A percentile compares a stretch with the other conserved stretches of the same genome.
Conservation (phyloP, 768 basidiomycete genomes). For the Leccinum variicolor region DNA sequence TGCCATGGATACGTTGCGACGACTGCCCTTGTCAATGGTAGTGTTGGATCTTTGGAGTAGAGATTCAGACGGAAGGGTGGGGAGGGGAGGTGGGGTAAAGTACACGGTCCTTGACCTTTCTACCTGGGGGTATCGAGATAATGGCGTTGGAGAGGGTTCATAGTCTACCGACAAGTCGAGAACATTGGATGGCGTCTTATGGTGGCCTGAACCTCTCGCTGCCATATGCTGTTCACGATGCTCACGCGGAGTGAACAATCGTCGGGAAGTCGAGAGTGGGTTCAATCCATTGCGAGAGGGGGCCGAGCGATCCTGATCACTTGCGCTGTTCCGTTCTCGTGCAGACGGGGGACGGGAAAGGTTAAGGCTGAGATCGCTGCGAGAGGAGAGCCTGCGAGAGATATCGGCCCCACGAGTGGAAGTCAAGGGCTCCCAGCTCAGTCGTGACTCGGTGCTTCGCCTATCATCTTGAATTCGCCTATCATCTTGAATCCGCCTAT, state of each 20-base stretch:
- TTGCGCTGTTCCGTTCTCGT: slow-evolving; percentile 23
- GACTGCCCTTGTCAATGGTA: slow-evolving; percentile 25
- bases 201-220: slow-evolving; percentile 9
- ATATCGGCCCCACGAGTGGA: slow-evolving; percentile 21
- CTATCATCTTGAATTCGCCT: slow-evolving; percentile 54
- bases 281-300: slow-evolving; percentile 21
- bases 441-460: slow-evolving; percentile 46
- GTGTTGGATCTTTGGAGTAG: slow-evolving; percentile 26
- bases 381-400: slow-evolving; percentile 26
- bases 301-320: slow-evolving; percentile 25
- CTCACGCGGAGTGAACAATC: slow-evolving; percentile 57
- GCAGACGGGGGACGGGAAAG: slow-evolving; percentile 24
- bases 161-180: slow-evolving; percentile 33
- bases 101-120: slow-evolving; percentile 49
- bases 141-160: slow-evolving; percentile 48
- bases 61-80: slow-evolving; percentile 59
- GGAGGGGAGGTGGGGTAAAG: slow-evolving; percentile 55
- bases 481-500: slow-evolving; percentile 38
- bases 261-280: slow-evolving; percentile 39
- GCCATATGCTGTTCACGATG: slow-evolving; percentile 42
- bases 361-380: slow-evolving; percentile 17
- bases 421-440: slow-evolving; percentile 41
- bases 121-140: slow-evolving; percentile 28
- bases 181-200: slow-evolving; percentile 22
- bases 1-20: slow-evolving; percentile 43